Percentiles rank a stretch among this genome's conserved stretches.
Evolutionary conservation across 2,329 filamentous ascomycete genomes (phyloP).

Genomic region (Apiospora kogelbergensis): DNA sequence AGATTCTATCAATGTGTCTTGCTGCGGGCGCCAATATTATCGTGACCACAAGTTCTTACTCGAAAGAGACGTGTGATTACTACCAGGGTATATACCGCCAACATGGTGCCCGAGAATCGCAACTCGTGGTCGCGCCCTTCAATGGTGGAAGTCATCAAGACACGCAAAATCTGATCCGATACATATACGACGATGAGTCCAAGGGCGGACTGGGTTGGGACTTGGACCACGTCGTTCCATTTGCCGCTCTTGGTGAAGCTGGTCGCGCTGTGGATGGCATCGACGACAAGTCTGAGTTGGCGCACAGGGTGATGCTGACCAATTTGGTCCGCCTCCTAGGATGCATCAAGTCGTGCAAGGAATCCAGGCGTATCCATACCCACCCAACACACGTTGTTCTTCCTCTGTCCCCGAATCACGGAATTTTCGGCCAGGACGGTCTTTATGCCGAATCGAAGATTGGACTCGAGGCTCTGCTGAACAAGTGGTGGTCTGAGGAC

Average conservation of each 20-base stretch:
- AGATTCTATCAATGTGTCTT: conserved; percentile 32
- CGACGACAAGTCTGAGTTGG: conserved; percentile 35
- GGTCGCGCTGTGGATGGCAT: conserved; percentile 35
- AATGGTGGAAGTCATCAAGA: conserved; percentile 42
- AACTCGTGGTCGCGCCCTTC: conserved; percentile 37
- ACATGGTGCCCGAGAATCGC: conserved; percentile 32
- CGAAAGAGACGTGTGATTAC: conserved; percentile 26
- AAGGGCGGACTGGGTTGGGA: conserved; percentile 31
- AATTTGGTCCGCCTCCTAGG: conserved; percentile 39
- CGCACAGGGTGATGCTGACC: conserved; percentile 39
- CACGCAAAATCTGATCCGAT: conserved; percentile 33
- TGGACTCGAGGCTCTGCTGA: conserved; percentile 35
- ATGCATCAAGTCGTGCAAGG: conserved; percentile 31
- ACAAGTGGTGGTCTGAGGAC: conserved; percentile 34
- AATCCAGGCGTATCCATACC: conserved; percentile 25
- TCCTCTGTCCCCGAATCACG: conserved; percentile 44
- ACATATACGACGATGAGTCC: conserved; percentile 31
- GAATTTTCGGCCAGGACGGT: conserved; percentile 42
- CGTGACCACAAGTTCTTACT: conserved; percentile 37
- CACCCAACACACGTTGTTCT: conserved; percentile 39
- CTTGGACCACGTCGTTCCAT: conserved; percentile 41
- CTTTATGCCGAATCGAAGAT: conserved; percentile 46
- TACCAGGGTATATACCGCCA: conserved; percentile 35
- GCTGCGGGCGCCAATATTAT: conserved; percentile 36
- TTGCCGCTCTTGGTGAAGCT: conserved; percentile 39